Evolutionary conservation across 257 asterid species (phyloP), one percentile per base, ranked within the genome.

Genomic region (Orobanche coerulescens): DNA sequence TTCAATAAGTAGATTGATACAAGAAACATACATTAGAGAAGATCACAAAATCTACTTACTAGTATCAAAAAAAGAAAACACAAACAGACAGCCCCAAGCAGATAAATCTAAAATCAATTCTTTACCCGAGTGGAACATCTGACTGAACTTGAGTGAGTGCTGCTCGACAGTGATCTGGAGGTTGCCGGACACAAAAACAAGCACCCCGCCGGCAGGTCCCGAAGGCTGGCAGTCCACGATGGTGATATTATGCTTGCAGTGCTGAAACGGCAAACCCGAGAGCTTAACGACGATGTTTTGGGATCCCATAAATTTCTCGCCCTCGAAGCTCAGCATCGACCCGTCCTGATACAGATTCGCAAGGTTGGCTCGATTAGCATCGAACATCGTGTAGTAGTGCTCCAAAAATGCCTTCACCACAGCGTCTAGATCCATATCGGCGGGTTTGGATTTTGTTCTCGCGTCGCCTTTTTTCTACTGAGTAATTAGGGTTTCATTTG

Each of bases 141-240:
- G 76, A 42, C 76, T 71, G 76, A 71, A 71, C 72, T 59, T 71
- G 6, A 71, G 76, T 6, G 76, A 53, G 14, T 71, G 76, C 48
- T 71, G 76, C 53, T 71, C 76, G n/a, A 71, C 76, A 19, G 76
- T 20, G 7, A 71, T 64, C 66, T 71, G 76, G 26, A 71, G 71
- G 57, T 23, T 40, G 5, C 76, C 76, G 37, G 71, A 58, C 8
- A 71, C 76, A n/a, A n/a, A n/a, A n/a, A n/a, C n/a, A n/a, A n/a
- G n/a, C n/a, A n/a, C n/a, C n/a, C n/a, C n/a, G n/a, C 60, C 64
- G 30, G 39, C 76, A 25, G 76, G 72, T 7, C 76, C 76, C 22
- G 76, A 71, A 1, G 76, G 71, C 54, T 71, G 76, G 53, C 68
- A 65, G 58, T 71, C 76, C 24, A 65, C 72, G 61, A 72, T 71